phyloP scores from a whole-genome alignment of 306 rosid genomes.

The Cucurbita argyrosperma region DNA sequence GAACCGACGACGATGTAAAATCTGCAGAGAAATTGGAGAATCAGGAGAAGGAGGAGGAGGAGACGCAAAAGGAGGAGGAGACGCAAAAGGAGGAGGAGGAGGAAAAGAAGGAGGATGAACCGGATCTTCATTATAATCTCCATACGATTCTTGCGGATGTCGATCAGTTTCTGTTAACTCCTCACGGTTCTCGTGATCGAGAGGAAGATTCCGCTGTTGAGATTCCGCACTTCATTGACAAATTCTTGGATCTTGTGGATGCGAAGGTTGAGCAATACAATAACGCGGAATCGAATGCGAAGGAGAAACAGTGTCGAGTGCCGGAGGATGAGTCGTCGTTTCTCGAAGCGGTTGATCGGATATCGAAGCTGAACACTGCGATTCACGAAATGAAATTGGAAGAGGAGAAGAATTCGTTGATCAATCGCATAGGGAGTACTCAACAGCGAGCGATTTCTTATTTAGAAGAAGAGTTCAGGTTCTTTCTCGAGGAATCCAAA shows the following conservation, averaged over 20 bases:
- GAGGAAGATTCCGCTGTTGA: neutral
- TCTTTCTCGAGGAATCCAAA: constrained; percentile 38
- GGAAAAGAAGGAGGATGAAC: neutral
- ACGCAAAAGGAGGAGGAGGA: neutral
- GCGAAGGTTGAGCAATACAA: constrained; percentile 21
- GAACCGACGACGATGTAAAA: neutral
- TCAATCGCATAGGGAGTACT: constrained; percentile 31
- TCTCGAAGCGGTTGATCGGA: constrained; percentile 25
- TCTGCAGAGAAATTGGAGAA: neutral
- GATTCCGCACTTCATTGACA: constrained; percentile 24
- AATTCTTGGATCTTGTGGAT: constrained; percentile 34
- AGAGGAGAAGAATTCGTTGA: constrained; percentile 8
- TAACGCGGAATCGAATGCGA: constrained; percentile 5
- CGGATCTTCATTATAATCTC: constrained; percentile 12
- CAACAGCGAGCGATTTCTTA: constrained; percentile 39
- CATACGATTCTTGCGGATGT: constrained; percentile 21
- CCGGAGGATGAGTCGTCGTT: constrained; percentile 26
- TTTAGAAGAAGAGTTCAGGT: constrained; percentile 58
- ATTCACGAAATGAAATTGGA: constrained; percentile 11
- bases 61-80: neutral
- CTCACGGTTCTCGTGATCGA: neutral
- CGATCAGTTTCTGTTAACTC: constrained; percentile 17
- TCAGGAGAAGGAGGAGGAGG: neutral
- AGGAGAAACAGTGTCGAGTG: constrained; percentile 31
- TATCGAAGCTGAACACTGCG: constrained; percentile 23